Conservation (phyloP, 257 asterid species). For the Primulina eburnea region DNA sequence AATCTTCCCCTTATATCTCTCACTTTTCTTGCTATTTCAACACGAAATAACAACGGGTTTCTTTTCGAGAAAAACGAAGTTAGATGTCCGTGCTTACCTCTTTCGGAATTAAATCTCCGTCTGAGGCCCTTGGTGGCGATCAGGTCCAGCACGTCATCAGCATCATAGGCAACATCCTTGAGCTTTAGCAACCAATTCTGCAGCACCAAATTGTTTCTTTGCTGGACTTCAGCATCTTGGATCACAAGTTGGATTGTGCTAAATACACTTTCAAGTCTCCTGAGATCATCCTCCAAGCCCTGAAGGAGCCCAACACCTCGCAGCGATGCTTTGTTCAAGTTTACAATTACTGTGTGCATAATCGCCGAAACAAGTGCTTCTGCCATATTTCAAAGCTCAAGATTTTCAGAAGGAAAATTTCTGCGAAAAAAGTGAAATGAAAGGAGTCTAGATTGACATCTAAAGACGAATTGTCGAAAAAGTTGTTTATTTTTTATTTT, state of each 20-base stretch:
- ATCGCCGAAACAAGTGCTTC: no score
- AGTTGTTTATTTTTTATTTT: no score
- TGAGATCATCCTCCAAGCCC: no score
- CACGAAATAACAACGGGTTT: no score
- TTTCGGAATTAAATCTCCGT: no score
- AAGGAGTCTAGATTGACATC: no score
- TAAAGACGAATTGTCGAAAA: no score
- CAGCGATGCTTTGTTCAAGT: not conserved
- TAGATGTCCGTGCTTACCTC: no score
- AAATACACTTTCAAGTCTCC: not conserved
- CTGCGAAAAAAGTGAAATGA: no score
- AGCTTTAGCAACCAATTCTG: not conserved
- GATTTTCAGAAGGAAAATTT: no score
- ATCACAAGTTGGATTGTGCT: not conserved
- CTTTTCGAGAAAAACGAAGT: no score
- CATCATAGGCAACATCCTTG: not conserved
- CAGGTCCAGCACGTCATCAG: not conserved
- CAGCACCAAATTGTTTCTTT: not conserved
- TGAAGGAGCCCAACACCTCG: constrained; percentile 10
- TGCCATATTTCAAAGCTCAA: no score
- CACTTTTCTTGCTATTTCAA: not conserved
- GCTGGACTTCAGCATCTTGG: not conserved
- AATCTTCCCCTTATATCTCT: not conserved
- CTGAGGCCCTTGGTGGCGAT: not conserved
- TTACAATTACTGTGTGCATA: not conserved